A percentile compares a stretch with the other conserved stretches of the same genome.
These are phyloP conservation scores for Penicillium verrucosum DNA, from an alignment of 2,329 filamentous ascomycete species.

Conservation along the genomic window DNA sequence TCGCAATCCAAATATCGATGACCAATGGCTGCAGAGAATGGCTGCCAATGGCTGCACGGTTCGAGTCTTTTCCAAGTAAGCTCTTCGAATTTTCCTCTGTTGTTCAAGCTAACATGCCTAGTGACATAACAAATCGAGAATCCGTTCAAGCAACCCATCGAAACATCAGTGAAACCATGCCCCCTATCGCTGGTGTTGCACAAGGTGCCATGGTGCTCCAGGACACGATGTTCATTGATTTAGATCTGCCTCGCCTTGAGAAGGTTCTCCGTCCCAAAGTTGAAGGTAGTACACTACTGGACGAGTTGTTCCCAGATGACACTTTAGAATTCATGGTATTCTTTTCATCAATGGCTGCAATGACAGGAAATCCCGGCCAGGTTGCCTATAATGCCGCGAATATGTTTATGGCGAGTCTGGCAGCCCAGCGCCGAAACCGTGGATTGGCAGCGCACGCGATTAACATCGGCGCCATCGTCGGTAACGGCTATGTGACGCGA, in stretches of 20 bases:
- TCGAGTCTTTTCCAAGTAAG: conserved; percentile 18
- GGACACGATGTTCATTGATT: conserved; percentile 31
- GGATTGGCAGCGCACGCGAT: conserved; percentile 19
- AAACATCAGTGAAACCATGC: conserved; percentile 31
- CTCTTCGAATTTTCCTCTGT: not conserved
- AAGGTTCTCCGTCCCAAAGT: conserved; percentile 39
- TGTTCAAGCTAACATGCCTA: not conserved
- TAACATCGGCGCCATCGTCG: conserved; percentile 21
- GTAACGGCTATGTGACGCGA: conserved; percentile 22
- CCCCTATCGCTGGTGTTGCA: conserved; percentile 37
- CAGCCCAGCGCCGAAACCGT: conserved; percentile 16
- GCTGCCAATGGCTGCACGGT: conserved; percentile 18
- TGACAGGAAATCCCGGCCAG: conserved; percentile 34
- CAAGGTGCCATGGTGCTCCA: conserved; percentile 35
- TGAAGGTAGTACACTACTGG: conserved; percentile 19
- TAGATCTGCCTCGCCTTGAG: conserved; percentile 20
- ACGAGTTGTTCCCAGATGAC: conserved; percentile 23
- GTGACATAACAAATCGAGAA: conserved; percentile 21
- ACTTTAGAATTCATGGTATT: conserved; percentile 46
- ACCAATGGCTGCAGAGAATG: conserved; percentile 22
- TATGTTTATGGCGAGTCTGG: conserved; percentile 36
- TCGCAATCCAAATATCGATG: conserved; percentile 28
- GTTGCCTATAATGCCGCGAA: conserved; percentile 42
- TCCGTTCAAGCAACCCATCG: conserved; percentile 23
- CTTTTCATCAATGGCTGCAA: conserved; percentile 39